Base-by-base conservation (phyloP, 2,329 filamentous ascomycete species). In the Coleophoma eucalyptorum region DNA sequence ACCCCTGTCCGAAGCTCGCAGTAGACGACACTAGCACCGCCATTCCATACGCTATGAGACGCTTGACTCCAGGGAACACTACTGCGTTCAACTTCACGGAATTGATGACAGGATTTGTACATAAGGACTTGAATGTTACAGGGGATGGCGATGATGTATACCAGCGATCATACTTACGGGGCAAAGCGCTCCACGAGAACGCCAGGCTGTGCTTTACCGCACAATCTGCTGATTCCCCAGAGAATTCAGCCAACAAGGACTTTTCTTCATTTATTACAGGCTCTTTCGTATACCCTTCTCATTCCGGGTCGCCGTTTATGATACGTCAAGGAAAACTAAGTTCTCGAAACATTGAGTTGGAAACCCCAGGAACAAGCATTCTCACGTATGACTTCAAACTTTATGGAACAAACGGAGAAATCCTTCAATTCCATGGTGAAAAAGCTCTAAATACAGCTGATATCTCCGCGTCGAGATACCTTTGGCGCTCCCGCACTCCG, bases 401-500 rank as follows among this genome's bases (percentile, higher is more conserved):
- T 71, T 67, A 69, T 33, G 77, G 77, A 10, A 68, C 74, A 11
- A 68, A 78, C 51, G 77, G 77, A 13, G 66, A 70, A 38, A 69
- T 65, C 41, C 71, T 81, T 40, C 74, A 76, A 50, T 79, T 85
- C 59, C 71, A 80, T 52, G 81, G 80, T 1, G 79, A 77, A 66
- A 84, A 84, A 63, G 69, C 78, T 2, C 72, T 84, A 42, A 76
- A 83, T 63, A 74, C 80, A 5, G 76, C 76, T 0, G 77, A 79
- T 0, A 77, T 79, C 1, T 68, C 84, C 42, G 73, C 75, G 3
- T 72, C 76, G 2, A 51, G 68, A 19, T 71, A 77, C 54, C 78
- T 85, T 48, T 84, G 80, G 81, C 71, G 69, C 46, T 76, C 80
- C 2, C 83, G 79, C 1, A 81, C 73, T 19, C 83, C 79, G 0